phyloP scores from a whole-genome alignment of 306 rosid species.

The Lathyrus oleraceus region DNA sequence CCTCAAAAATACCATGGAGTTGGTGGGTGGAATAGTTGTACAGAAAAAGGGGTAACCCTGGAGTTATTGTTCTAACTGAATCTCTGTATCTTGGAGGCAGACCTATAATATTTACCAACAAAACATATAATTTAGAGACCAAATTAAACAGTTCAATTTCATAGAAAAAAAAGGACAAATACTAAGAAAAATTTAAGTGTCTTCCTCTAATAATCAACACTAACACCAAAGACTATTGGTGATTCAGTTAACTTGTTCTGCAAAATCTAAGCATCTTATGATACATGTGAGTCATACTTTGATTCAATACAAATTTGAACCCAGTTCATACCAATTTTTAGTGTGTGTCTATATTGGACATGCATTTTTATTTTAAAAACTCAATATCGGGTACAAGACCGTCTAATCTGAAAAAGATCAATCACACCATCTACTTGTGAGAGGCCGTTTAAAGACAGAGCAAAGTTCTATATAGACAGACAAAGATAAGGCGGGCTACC shows the following conservation, averaged over 20 bases:
- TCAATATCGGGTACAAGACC: no score
- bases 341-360: neutral
- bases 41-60: slow-evolving; percentile 91
- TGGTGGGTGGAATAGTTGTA: slow-evolving; percentile 98
- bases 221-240: neutral
- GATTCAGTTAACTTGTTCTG: neutral
- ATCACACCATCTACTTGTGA: no score
- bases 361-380: neutral
- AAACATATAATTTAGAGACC: slow-evolving; percentile 8
- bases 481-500: no score
- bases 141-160: neutral
- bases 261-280: neutral
- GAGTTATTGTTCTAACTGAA: slow-evolving; percentile 86
- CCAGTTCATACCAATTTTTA: neutral
- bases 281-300: neutral
- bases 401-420: no score
- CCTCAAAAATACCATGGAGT: slow-evolving; percentile 99
- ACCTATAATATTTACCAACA: slow-evolving; percentile 45
- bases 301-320: neutral
- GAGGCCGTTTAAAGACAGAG: no score
- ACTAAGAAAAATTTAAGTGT: neutral
- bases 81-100: slow-evolving; percentile 92
- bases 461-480: no score
- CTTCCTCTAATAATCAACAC: neutral
- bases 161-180: neutral